Percentiles rank a stretch among this genome's conserved stretches.
phyloP scores from a whole-genome alignment of 192 early-diverging fungal genomes.

The Mortierella antarctica region DNA sequence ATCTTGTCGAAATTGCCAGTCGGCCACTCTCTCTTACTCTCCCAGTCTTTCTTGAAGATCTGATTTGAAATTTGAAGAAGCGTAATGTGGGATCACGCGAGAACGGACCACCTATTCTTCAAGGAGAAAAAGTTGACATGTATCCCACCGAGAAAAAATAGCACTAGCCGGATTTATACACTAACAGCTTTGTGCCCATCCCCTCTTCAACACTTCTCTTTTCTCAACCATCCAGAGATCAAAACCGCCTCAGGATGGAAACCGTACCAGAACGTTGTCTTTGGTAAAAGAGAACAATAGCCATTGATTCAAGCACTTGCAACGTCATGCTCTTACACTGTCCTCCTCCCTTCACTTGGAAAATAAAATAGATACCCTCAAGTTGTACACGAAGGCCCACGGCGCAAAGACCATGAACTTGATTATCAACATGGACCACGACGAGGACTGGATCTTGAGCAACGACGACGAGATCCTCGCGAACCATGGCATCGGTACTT shows the following conservation, averaged over 20 bases:
- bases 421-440: constrained; percentile 87
- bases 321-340: not conserved
- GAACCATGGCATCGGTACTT: constrained; percentile 70
- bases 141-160: not conserved
- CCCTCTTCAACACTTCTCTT: not conserved
- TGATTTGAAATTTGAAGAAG: not conserved
- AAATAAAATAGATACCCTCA: constrained; percentile 71
- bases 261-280: constrained; percentile 72
- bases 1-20: not conserved
- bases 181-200: not conserved
- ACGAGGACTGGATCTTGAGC: constrained; percentile 68
- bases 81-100: not conserved
- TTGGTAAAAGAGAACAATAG: constrained; percentile 59
- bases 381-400: constrained; percentile 79
- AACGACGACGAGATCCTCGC: constrained; percentile 66
- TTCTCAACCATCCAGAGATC: constrained; percentile 59
- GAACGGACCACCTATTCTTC: not conserved
- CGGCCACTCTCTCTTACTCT: not conserved
- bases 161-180: constrained; percentile 5
- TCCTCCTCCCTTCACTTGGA: not conserved
- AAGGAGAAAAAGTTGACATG: not conserved
- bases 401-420: constrained; percentile 86
- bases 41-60: not conserved
- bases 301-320: not conserved
- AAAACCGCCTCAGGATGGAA: constrained; percentile 71